Conservation (phyloP, 2,329 filamentous ascomycete genomes). For the Cyphellophora attinorum region DNA sequence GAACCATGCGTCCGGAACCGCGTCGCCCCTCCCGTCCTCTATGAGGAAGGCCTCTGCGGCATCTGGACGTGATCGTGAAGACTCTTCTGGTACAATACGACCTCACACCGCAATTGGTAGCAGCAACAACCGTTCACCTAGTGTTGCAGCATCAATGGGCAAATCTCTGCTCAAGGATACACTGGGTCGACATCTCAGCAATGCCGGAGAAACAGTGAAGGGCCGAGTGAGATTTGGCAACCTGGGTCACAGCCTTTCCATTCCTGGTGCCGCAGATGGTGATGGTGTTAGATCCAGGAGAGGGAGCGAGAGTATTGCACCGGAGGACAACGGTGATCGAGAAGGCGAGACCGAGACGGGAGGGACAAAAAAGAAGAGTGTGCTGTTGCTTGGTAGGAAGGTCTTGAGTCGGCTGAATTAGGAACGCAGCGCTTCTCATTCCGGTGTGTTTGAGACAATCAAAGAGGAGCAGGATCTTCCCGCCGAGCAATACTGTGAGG, state of each 20-base stretch:
- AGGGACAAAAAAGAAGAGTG: constrained; percentile 25
- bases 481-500: no score
- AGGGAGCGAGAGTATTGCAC: neutral
- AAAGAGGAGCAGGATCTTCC: no score
- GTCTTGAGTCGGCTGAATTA: constrained; percentile 26
- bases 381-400: constrained; percentile 32
- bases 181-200: constrained; percentile 14
- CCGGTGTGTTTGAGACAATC: no score
- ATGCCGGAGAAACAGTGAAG: constrained; percentile 8
- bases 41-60: constrained; percentile 10
- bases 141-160: no score
- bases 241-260: constrained; percentile 8
- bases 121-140: no score
- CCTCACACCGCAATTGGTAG: no score
- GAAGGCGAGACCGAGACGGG: constrained; percentile 2
- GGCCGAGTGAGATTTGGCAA: constrained; percentile 12
- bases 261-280: neutral
- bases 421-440: no score
- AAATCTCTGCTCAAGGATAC: constrained; percentile 15
- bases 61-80: no score
- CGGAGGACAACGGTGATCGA: neutral
- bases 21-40: constrained; percentile 5
- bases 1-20: constrained; percentile 7
- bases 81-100: no score
- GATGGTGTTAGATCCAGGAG: constrained; percentile 21